phyloP scores from a whole-genome alignment of 305 asterid species.

The Solanum aculeatissimum region DNA sequence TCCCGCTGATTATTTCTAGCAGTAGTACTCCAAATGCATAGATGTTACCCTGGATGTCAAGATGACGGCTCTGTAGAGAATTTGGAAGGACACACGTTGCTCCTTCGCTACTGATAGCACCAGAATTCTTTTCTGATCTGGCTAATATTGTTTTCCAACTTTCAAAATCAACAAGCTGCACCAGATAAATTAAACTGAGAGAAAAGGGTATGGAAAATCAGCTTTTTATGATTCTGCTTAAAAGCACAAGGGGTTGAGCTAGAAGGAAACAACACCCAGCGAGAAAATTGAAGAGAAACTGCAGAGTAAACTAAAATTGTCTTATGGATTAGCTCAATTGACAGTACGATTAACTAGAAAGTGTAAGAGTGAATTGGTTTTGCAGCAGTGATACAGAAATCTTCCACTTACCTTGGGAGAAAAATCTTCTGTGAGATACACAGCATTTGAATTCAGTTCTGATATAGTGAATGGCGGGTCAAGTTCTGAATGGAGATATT shows the following conservation, averaged over 20 bases:
- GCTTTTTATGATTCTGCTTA: background rate
- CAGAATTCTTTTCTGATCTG: conserved; percentile 79
- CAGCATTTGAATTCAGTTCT: conserved; percentile 66
- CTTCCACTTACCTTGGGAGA: conserved; percentile 65
- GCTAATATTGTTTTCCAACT: conserved; percentile 80
- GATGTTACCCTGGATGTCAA: conserved; percentile 67
- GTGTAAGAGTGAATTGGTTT: background rate
- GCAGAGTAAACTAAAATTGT: background rate
- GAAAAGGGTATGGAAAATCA: background rate
- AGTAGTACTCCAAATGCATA: conserved; percentile 80
- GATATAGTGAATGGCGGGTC: conserved; percentile 86
- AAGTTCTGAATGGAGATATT: conserved; percentile 77
- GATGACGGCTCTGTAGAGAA: conserved; percentile 57
- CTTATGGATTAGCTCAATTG: background rate
- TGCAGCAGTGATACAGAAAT: background rate
- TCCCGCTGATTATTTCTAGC: conserved; percentile 81
- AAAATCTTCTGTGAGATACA: conserved; percentile 91
- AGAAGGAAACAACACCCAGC: background rate
- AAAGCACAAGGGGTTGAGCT: background rate
- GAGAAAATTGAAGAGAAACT: background rate
- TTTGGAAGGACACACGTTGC: conserved; percentile 68
- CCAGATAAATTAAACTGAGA: background rate
- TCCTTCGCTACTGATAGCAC: conserved; percentile 59
- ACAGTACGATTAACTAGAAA: background rate
- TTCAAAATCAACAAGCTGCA: conserved; percentile 92